These are phyloP conservation scores for Phytopythium oedochilum DNA, from an alignment of 352 stramenopile genomes.

Conservation along the genomic window DNA sequence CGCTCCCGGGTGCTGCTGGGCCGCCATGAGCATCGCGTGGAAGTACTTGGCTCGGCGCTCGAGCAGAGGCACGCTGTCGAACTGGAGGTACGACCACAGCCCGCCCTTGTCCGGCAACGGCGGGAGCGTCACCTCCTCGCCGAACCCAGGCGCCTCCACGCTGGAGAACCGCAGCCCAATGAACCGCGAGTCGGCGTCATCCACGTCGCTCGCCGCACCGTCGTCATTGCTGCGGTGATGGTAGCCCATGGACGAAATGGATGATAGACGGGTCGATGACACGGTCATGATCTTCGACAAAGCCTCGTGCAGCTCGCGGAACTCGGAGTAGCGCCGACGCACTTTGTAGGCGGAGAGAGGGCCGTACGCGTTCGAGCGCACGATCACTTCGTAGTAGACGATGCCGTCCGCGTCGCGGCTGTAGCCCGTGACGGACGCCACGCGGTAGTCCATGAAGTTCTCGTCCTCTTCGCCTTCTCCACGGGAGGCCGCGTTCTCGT, in stretches of 20 bases:
- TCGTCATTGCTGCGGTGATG: constrained; percentile 20
- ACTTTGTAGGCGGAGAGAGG: constrained; percentile 80
- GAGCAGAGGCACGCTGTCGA: constrained; percentile 54
- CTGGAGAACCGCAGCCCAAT: constrained; percentile 16
- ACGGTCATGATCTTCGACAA: constrained; percentile 55
- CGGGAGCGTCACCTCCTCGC: constrained; percentile 22
- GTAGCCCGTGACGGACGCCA: constrained; percentile 67
- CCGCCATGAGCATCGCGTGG: constrained; percentile 53
- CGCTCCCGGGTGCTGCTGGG: constrained; percentile 38
- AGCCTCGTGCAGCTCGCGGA: constrained; percentile 45
- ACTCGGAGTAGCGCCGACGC: constrained; percentile 71
- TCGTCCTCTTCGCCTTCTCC: constrained; percentile 39
- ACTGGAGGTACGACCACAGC: constrained; percentile 68
- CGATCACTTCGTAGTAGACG: constrained; percentile 79
- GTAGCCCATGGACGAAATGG: constrained; percentile 21
- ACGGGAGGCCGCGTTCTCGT: constrained; percentile 4
- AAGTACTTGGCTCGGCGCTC: constrained; percentile 63
- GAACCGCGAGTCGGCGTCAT: constrained; percentile 13
- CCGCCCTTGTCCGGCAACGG: constrained; percentile 65
- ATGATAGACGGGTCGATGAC: constrained; percentile 17
- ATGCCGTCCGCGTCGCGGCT: constrained; percentile 66
- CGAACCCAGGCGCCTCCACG: constrained; percentile 10
- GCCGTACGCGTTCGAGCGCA: constrained; percentile 50
- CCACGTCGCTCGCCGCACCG: constrained; percentile 11
- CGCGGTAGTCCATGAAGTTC: constrained; percentile 69